A percentile compares a stretch with the other conserved stretches of the same genome.
Conservation (phyloP, 2,329 filamentous ascomycete species). For the Aureobasidium uvarum region DNA sequence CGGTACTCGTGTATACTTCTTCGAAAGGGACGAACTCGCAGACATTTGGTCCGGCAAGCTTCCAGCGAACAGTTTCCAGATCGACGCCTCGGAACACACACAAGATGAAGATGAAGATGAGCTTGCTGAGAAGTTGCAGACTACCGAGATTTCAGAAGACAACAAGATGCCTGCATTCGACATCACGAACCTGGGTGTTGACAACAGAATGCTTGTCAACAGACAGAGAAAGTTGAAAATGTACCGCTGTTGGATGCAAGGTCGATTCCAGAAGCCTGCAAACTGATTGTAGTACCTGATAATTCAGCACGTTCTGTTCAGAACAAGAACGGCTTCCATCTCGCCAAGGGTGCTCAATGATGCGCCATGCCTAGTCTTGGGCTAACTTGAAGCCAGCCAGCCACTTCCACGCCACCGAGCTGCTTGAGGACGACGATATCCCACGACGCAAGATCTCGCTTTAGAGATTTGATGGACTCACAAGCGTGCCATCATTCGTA, state of each 20-base stretch:
- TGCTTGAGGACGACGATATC: neutral
- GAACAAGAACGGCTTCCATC: neutral
- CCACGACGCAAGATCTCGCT: neutral
- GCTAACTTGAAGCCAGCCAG: neutral
- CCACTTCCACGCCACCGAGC: neutral
- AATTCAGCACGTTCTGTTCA: neutral
- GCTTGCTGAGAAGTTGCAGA: constrained; percentile 28
- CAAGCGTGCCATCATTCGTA: neutral
- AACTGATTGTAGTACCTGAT: neutral
- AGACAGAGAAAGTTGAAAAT: constrained; percentile 89
- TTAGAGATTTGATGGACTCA: neutral
- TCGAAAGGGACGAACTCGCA: constrained; percentile 78
- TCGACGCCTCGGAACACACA: constrained; percentile 32
- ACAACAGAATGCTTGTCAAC: constrained; percentile 89
- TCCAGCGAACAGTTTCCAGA: constrained; percentile 35
- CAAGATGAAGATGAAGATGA: constrained; percentile 28
- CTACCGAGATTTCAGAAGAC: constrained; percentile 26
- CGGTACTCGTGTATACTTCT: constrained; percentile 96
- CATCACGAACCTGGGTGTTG: constrained; percentile 74
- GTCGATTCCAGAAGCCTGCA: constrained; percentile 59
- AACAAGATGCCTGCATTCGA: constrained; percentile 52
- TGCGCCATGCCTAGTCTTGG: neutral
- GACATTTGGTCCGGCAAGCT: constrained; percentile 67
- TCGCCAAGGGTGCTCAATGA: neutral
- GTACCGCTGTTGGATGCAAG: constrained; percentile 97